Evolutionary conservation across 2,329 filamentous ascomycete genomes (phyloP), one percentile per base, ranked within the genome.

Genomic region (Hypoxylon sp.): DNA sequence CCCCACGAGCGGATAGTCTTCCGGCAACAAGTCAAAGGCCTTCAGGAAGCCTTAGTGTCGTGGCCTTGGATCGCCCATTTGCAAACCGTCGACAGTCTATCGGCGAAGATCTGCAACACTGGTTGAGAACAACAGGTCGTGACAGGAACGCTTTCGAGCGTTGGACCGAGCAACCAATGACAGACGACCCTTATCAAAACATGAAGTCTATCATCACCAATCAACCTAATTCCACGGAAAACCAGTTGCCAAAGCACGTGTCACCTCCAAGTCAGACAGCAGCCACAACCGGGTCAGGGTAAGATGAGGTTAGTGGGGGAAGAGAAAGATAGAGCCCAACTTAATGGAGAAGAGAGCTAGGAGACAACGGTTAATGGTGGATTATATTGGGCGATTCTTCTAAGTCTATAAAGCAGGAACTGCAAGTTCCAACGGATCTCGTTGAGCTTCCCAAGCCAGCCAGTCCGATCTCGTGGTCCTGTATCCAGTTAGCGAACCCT

Each of bases 381-480:
- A 8, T 11, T 66, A 46, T 39, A 64, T 67, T 63, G 22, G 59
- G 35, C 4, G 22, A 46, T 33, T 10, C 11, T 48, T 64, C 19
- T 53, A 63, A 44, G n/a, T 71, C 75, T 80, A 88, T 77, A 92
- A 83, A 26, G 88, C 90, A 72, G 88, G 85, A 66, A 91, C 85
- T 8, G 91, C 90, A 69, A 85, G 82, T 78, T 94, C 92, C 70
- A 92, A 74, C 14, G 91, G 87, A 71, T 89, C 85, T 77, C 92
- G 87, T 78, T 92, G 89, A 17, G 86, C 85, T 80, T 99, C 96
- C 96, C 96, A 99, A 63, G 95, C 95, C 75, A 99, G 84, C 96
- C 96, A 99, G 81, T 99, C 96, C 73, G 94, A 97, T 78, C 94
- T 90, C 66, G 96, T 98, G 59, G 96, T 99, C 75, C 93, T 96